Conservation (phyloP, 2,329 filamentous ascomycete species). For the Aspergillus neoniger region DNA sequence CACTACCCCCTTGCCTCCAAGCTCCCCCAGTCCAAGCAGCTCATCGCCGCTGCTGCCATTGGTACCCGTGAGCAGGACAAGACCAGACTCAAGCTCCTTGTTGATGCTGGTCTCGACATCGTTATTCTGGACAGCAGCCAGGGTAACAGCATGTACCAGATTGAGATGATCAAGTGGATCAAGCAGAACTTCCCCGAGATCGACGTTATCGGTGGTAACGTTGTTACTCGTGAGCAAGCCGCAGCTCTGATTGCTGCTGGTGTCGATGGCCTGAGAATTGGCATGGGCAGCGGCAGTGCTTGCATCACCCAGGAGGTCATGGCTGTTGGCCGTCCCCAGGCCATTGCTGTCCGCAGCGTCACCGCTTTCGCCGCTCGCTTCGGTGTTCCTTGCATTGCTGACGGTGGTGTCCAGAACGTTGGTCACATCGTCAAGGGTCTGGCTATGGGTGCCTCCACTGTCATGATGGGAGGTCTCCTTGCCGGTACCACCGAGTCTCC, state of each 20-base stretch:
- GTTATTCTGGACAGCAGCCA: slow-evolving; percentile 95
- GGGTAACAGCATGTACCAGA: slow-evolving; percentile 97
- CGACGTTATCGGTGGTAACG: slow-evolving; percentile 97
- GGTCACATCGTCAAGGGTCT: slow-evolving; percentile 99
- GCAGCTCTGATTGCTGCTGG: slow-evolving; percentile 89
- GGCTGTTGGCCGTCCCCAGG: slow-evolving; percentile 96
- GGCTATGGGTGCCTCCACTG: slow-evolving; percentile 86
- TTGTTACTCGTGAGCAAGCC: slow-evolving; percentile 96
- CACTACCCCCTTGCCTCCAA: slow-evolving; percentile 97
- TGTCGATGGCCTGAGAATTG: slow-evolving; percentile 94
- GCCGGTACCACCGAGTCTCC: slow-evolving; percentile 97
- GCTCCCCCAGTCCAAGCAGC: slow-evolving; percentile 93
- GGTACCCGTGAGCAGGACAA: slow-evolving; percentile 95
- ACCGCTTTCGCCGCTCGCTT: slow-evolving; percentile 87
- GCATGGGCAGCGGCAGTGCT: slow-evolving; percentile 96
- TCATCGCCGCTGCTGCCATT: slow-evolving; percentile 92
- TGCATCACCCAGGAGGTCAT: slow-evolving; percentile 99
- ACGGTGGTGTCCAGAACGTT: slow-evolving; percentile 97
- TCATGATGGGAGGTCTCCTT: slow-evolving; percentile 99
- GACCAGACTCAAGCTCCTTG: slow-evolving; percentile 77
- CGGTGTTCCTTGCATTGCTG: slow-evolving; percentile 95
- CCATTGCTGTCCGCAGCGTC: slow-evolving; percentile 87
- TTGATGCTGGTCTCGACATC: slow-evolving; percentile 92
- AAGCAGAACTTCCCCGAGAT: slow-evolving; percentile 82
- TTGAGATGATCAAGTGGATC: slow-evolving; percentile 96